Percentiles rank a stretch among this genome's conserved stretches.
Evolutionary conservation across 23 red algal species (phyloP).

Genomic region (Porphyridium purpureum): DNA sequence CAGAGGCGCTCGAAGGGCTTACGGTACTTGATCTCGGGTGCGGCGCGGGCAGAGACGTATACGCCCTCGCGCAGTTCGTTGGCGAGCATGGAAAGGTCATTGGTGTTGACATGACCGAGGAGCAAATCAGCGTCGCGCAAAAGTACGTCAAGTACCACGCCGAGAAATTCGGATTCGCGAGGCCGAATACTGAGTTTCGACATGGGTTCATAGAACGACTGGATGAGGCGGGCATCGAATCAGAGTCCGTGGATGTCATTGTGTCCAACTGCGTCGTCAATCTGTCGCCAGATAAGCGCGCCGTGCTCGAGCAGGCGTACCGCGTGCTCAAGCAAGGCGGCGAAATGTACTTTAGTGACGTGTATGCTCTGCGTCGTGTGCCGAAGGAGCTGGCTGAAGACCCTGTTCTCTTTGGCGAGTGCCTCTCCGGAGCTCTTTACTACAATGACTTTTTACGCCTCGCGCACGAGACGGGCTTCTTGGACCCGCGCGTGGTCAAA

Average conservation of each 20-base stretch:
- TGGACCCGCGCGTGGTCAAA: slow-evolving; percentile 10
- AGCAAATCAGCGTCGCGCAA: slow-evolving; percentile 15
- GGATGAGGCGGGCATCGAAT: slow-evolving; percentile 5
- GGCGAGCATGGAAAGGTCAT: slow-evolving; percentile 15
- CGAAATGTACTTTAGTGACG: slow-evolving; percentile 40
- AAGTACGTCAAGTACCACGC: slow-evolving; percentile 9
- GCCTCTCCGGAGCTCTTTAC: slow-evolving; percentile 27
- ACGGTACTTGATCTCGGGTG: slow-evolving; percentile 38
- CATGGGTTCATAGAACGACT: slow-evolving; percentile 24
- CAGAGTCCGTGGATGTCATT: slow-evolving; percentile 16
- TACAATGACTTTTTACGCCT: slow-evolving; percentile 19
- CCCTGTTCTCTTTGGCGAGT: slow-evolving; percentile 16
- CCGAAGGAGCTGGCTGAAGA: neutral
- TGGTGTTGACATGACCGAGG: slow-evolving; percentile 33
- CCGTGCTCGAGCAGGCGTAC: slow-evolving; percentile 14
- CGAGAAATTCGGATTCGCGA: slow-evolving; percentile 6
- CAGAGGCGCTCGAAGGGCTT: neutral
- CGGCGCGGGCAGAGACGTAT: slow-evolving; percentile 29
- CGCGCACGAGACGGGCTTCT: slow-evolving; percentile 11
- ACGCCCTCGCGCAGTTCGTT: slow-evolving; percentile 10
- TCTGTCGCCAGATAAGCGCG: slow-evolving; percentile 18
- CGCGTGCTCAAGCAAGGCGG: slow-evolving; percentile 10
- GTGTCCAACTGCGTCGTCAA: slow-evolving; percentile 43
- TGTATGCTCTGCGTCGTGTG: slow-evolving; percentile 13
- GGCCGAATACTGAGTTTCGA: slow-evolving; percentile 17